Evolutionary conservation across 2,329 filamentous ascomycete species (phyloP), one percentile per base, ranked within the genome.

Genomic region (Metarhizium album): DNA sequence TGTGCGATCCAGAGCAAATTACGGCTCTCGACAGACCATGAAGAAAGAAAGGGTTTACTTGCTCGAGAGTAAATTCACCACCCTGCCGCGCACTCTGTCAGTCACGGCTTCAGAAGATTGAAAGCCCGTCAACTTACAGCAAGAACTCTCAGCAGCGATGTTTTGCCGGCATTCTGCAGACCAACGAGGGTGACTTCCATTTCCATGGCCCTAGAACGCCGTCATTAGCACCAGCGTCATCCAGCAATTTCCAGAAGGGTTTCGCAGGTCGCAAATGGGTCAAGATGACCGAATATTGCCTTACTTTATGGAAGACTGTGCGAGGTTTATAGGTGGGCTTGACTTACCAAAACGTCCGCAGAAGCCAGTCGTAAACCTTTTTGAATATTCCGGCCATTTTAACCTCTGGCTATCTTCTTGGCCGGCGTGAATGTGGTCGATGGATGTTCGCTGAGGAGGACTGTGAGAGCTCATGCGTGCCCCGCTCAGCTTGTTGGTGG

Each of bases 171-270:
- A 73, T 97, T 97, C 68, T 98, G 93, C 65, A 98, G 74, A 23
- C 93, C 93, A 67, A 98, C 91, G 86, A 98, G 95, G 60, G 93
- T 97, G 67, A 98, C 91, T 72, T 98, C 93, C 90, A 98, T 96
- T 75, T 98, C 93, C 59, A 90, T 95, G 60, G 91, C 90, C 93
- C 91, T 96, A 58, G 55, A 52, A 48, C 27, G 37, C 20, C 42
- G 40, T 45, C 18, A 51, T 64, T 55, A 64, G 53, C 48, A 55
- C 50, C 45, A 43, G n/a, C 33, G 54, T 51, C 55, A 55, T 51
- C 55, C 53, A 59, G 57, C 52, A 49, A 22, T 43, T 14, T 43
- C 22, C 16, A 4, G 40, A 9, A 29, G 3, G 13, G 37, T 31
- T 42, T 22, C 2, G 22, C 46, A 49, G 16, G 16, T 35, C 31